Evolutionary conservation across 345 rosid species (phyloP).

Genomic region (Arabidopsis suecica): DNA sequence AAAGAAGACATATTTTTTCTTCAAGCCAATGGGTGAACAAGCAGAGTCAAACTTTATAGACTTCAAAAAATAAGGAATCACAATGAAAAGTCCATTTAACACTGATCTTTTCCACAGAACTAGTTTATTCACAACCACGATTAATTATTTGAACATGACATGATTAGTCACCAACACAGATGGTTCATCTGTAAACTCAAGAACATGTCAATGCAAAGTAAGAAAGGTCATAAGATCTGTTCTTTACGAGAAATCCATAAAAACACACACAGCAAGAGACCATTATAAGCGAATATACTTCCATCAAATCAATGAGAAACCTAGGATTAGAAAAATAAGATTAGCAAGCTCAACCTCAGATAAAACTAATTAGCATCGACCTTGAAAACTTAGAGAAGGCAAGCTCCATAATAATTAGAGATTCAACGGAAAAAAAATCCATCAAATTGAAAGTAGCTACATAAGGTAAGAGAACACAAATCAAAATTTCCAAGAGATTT

Average conservation of each 20-base stretch:
- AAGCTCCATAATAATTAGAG: too few species aligned
- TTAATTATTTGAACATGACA: neutral
- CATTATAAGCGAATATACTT: neutral
- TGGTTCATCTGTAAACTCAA: constrained; percentile 17
- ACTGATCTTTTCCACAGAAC: neutral
- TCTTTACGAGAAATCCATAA: neutral
- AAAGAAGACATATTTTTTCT: neutral
- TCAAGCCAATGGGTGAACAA: constrained; percentile 7
- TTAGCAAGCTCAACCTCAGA: constrained; percentile 9
- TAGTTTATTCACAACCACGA: constrained; percentile 9
- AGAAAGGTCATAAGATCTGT: too few species aligned
- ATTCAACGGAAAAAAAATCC: too few species aligned
- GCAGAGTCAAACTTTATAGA: neutral
- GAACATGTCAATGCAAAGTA: constrained; percentile 22
- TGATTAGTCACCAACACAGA: constrained; percentile 1
- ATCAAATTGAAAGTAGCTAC: too few species aligned
- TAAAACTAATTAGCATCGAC: too few species aligned
- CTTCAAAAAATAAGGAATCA: neutral
- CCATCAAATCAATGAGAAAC: constrained; percentile 10
- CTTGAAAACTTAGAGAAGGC: too few species aligned
- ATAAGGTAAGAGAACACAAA: too few species aligned
- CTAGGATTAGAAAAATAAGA: constrained; percentile 22
- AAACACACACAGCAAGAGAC: constrained; percentile 4
- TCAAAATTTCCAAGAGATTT: too few species aligned
- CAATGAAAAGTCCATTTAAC: neutral